Evolutionary conservation across 2,329 filamentous ascomycete species (phyloP).

Genomic region (Cadophora luteo-olivacea): DNA sequence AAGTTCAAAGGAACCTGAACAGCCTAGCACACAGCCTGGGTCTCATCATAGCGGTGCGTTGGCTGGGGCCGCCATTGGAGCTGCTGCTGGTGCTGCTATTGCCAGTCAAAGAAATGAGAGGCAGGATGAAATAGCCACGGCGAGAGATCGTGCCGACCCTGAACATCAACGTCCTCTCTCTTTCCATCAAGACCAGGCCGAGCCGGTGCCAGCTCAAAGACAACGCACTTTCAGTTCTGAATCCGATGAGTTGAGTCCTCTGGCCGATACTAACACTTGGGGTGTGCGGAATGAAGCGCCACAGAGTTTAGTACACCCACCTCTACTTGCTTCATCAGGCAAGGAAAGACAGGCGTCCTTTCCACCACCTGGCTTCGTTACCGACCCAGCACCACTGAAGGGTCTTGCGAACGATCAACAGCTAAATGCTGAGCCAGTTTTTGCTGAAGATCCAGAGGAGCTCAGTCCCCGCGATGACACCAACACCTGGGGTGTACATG

Average conservation of each 20-base stretch:
- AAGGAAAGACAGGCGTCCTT: not conserved
- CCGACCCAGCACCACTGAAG: not conserved
- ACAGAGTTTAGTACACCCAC: not conserved
- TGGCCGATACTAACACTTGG: conserved; percentile 18
- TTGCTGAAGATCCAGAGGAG: not conserved
- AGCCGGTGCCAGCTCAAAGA: not conserved
- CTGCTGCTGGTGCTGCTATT: not conserved
- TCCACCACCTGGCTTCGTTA: conserved; percentile 15
- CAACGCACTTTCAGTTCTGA: not conserved
- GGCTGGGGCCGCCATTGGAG: not conserved
- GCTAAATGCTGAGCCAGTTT: not conserved
- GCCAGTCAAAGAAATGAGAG: not conserved
- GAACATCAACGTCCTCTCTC: conserved; percentile 2
- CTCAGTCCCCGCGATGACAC: not conserved
- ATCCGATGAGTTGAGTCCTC: not conserved
- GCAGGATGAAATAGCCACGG: not conserved
- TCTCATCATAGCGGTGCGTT: not conserved
- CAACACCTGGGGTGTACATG: conserved; percentile 1
- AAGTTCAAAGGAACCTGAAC: not conserved
- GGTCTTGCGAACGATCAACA: not conserved
- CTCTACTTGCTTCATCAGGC: not conserved
- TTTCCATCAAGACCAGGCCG: not conserved
- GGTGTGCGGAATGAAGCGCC: not conserved
- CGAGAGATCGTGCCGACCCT: not conserved
- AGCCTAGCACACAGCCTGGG: not conserved